phyloP scores from a whole-genome alignment of 192 early-diverging fungal genomes.

The Umbelopsis sp. region DNA sequence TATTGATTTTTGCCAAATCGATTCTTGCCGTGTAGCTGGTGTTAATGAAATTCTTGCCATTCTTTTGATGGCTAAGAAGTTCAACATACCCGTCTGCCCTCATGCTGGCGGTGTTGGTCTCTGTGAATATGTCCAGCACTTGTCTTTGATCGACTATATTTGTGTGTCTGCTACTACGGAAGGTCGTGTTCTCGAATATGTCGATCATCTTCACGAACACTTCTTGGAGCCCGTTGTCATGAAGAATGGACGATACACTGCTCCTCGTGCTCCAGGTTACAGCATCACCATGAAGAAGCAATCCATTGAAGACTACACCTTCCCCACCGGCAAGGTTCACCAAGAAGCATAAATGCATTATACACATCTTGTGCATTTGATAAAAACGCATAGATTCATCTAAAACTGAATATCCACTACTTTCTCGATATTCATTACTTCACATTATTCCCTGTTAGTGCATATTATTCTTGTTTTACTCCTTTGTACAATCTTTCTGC shows the following conservation, averaged over 20 bases:
- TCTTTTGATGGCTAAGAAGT: slow-evolving; percentile 44
- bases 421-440: too few relatives aligned
- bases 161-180: slow-evolving; percentile 36
- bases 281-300: slow-evolving; percentile 41
- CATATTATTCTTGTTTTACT: neutral
- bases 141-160: slow-evolving; percentile 45
- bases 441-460: neutral
- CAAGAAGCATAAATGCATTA: neutral
- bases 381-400: too few relatives aligned
- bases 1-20: slow-evolving; percentile 46
- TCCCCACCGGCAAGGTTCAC: slow-evolving; percentile 39
- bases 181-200: slow-evolving; percentile 42
- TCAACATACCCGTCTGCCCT: slow-evolving; percentile 40
- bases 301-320: slow-evolving; percentile 40
- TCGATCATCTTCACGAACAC: slow-evolving; percentile 44
- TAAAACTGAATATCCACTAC: too few relatives aligned
- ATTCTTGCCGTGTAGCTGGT: slow-evolving; percentile 44
- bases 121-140: slow-evolving; percentile 42
- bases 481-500: slow-evolving; percentile 1
- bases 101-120: slow-evolving; percentile 46
- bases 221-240: slow-evolving; percentile 40
- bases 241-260: slow-evolving; percentile 30
- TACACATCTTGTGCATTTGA: neutral
- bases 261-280: slow-evolving; percentile 37
- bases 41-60: slow-evolving; percentile 43